Percentiles rank a stretch among this genome's conserved stretches.
Conservation (phyloP, 352 stramenopile genomes). For the Elongisporangium undulatum region DNA sequence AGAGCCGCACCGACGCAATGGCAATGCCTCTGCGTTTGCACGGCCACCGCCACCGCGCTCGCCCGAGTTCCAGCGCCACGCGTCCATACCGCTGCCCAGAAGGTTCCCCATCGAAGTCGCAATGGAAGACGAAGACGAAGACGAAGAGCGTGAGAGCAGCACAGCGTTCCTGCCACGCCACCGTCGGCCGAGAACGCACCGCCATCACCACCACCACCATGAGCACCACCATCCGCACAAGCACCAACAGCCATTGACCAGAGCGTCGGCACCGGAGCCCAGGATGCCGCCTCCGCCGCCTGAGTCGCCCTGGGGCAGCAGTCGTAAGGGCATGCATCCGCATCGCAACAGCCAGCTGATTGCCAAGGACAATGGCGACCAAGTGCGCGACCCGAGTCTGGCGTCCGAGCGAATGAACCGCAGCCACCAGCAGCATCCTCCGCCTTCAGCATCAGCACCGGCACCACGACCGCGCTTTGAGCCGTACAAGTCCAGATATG, state of each 20-base stretch:
- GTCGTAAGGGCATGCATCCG: not conserved
- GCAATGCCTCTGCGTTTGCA: not conserved
- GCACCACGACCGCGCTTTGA: not conserved
- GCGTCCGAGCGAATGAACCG: not conserved
- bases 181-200: conserved; percentile 3
- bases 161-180: conserved; percentile 1
- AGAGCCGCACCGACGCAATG: conserved; percentile 1
- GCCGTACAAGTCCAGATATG: not conserved
- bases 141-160: conserved; percentile 13
- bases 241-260: not conserved
- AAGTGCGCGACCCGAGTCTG: not conserved
- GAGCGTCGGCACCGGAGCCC: not conserved
- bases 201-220: conserved; percentile 10
- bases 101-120: not conserved
- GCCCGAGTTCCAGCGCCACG: not conserved
- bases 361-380: not conserved
- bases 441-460: no score
- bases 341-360: not conserved
- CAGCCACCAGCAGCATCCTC: not conserved
- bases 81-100: not conserved
- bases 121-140: conserved; percentile 10
- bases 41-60: not conserved
- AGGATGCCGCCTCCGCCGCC: no score
- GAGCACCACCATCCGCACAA: conserved; percentile 11
- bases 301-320: not conserved